phyloP scores from a whole-genome alignment of 768 basidiomycete genomes.

The Russula virescens region DNA sequence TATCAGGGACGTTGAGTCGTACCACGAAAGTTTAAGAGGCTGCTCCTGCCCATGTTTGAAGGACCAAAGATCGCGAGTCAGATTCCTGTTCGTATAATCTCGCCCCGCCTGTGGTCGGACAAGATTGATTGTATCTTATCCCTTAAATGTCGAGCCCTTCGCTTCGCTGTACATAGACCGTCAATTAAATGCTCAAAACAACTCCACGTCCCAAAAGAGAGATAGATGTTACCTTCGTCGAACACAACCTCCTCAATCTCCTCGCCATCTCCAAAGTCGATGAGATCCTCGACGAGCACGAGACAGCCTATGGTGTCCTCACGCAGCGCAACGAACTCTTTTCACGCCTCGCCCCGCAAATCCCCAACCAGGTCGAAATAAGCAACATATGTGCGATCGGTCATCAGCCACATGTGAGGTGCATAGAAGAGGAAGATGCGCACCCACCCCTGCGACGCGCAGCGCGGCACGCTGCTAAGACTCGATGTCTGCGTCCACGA shows the following conservation, averaged over 20 bases:
- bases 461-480: constrained; percentile 70
- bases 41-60: constrained; percentile 93
- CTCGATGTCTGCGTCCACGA: constrained; percentile 87
- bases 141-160: constrained; percentile 45
- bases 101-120: constrained; percentile 68
- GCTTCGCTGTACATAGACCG: constrained; percentile 40
- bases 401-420: constrained; percentile 29
- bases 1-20: neutral
- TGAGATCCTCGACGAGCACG: constrained; percentile 79
- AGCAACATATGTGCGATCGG: too few species aligned
- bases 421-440: neutral
- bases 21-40: constrained; percentile 81
- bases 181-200: constrained; percentile 1
- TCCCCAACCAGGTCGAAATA: too few species aligned
- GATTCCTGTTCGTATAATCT: constrained; percentile 78
- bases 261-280: constrained; percentile 92
- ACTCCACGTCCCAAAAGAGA: neutral
- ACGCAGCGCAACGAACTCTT: constrained; percentile 59
- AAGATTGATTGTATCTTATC: constrained; percentile 51
- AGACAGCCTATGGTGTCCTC: constrained; percentile 63
- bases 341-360: constrained; percentile 54
- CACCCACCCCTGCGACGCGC: constrained; percentile 60
- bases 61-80: constrained; percentile 86
- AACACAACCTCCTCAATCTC: constrained; percentile 80
- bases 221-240: constrained; percentile 49